These are phyloP conservation scores for Hippophae gyantsensis DNA, from an alignment of 306 rosid genomes.

Conservation along the genomic window DNA sequence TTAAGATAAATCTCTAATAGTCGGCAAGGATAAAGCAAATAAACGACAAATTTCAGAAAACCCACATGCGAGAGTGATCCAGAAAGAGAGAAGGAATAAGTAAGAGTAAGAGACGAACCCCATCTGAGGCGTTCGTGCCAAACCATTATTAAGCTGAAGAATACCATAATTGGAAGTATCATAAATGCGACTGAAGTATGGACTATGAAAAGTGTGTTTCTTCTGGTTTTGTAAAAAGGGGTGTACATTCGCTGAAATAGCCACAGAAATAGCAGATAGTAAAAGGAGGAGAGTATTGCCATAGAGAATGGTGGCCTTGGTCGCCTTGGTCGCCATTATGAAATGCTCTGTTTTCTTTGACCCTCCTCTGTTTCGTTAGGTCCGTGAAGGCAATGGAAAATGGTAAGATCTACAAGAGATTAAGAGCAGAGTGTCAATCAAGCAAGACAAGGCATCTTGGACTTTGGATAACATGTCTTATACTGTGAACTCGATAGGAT, in stretches of 20 bases:
- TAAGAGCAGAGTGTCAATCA: too few species aligned
- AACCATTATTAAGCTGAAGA: conserved; percentile 61
- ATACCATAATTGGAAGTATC: conserved; percentile 79
- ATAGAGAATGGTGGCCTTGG: conserved; percentile 15
- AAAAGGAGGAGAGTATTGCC: conserved; percentile 16
- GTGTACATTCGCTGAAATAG: conserved; percentile 27
- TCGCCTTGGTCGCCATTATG: conserved; percentile 58
- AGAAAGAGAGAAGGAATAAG: conserved; percentile 2
- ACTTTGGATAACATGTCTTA: too few species aligned
- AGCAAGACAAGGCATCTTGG: too few species aligned
- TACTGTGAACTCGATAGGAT: too few species aligned
- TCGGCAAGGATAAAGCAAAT: too few species aligned
- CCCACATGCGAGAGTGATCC: neutral
- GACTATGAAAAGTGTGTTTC: conserved; percentile 34
- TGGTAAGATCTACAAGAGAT: too few species aligned
- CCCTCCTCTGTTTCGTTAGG: neutral
- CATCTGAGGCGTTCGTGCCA: conserved; percentile 92
- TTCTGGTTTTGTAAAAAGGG: conserved; percentile 42
- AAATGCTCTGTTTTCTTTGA: neutral
- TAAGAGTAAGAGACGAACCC: conserved; percentile 46
- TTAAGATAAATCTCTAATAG: too few species aligned
- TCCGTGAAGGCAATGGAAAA: neutral
- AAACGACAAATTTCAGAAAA: neutral
- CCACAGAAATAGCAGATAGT: conserved; percentile 24
- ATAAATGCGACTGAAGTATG: conserved; percentile 39